Percentiles rank a stretch among this genome's conserved stretches.
phyloP scores from a whole-genome alignment of 108 stramenopile genomes.

The Cyclotella sp. region DNA sequence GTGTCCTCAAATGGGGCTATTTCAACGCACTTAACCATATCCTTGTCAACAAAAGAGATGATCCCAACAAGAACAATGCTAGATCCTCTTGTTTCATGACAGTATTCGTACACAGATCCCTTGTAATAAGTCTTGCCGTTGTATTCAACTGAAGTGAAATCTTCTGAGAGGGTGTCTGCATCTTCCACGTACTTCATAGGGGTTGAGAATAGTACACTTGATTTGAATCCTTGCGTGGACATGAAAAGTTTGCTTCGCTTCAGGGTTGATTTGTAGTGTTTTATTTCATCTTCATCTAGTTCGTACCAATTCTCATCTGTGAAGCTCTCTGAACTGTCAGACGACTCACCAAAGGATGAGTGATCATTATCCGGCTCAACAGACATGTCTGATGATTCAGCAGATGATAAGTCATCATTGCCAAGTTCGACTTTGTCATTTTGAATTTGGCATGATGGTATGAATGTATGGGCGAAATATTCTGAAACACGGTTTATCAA shows the following conservation, averaged over 20 bases:
- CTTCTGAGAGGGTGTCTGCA: background rate
- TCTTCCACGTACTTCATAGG: too few relatives aligned
- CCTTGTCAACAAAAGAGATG: background rate
- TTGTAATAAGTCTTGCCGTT: background rate
- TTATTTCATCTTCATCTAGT: background rate
- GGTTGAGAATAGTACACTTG: background rate
- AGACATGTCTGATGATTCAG: too few relatives aligned
- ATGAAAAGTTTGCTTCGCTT: background rate
- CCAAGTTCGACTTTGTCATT: too few relatives aligned
- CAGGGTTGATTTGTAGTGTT: background rate
- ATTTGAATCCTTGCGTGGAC: conserved; percentile 6
- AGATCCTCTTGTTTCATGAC: background rate
- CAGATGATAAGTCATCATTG: too few relatives aligned
- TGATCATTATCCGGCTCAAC: background rate
- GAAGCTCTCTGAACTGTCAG: background rate
- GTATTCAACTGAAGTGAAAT: background rate
- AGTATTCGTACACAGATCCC: background rate
- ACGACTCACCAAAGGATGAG: background rate
- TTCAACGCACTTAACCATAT: background rate
- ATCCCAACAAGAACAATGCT: conserved; percentile 2
- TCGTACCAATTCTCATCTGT: background rate
- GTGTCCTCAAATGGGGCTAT: background rate
- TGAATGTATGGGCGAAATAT: too few relatives aligned
- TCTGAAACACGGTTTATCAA: too few relatives aligned
- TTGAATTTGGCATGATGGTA: too few relatives aligned